phyloP scores from a whole-genome alignment of 2,329 filamentous ascomycete genomes.

The Aspergillus pseudoglaucus region DNA sequence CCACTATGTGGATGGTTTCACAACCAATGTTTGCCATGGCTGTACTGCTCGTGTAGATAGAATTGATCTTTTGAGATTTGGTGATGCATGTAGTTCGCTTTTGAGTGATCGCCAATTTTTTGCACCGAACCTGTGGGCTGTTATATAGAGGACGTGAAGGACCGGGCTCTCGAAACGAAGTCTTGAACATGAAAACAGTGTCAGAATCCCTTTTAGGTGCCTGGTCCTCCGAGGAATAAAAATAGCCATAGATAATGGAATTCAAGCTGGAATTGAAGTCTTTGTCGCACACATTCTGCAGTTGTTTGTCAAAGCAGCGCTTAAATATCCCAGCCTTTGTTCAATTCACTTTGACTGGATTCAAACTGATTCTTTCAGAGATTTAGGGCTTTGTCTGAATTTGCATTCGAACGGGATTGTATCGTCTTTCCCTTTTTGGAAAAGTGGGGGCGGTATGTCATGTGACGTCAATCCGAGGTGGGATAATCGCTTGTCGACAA shows the following conservation, averaged over 20 bases:
- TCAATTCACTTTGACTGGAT: no score
- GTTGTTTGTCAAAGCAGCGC: no score
- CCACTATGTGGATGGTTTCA: constrained; percentile 1
- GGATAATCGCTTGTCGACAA: neutral
- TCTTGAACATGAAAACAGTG: no score
- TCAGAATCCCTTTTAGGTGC: neutral
- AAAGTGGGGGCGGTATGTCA: neutral
- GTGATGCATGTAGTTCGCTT: neutral
- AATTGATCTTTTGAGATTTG: neutral
- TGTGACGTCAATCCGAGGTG: neutral
- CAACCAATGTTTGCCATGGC: neutral
- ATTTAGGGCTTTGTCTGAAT: no score
- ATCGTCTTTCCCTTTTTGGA: no score
- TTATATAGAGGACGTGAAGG: no score
- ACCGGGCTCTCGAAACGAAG: no score
- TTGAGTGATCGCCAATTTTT: neutral
- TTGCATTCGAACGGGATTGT: no score
- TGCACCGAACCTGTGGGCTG: no score
- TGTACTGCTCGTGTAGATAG: neutral
- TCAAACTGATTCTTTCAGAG: no score
- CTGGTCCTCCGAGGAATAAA: neutral
- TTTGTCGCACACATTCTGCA: neutral
- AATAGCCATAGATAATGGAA: neutral
- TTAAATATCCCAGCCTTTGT: no score
- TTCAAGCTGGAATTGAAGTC: neutral